Evolutionary conservation across 1,284 basidiomycete species (phyloP), one percentile per base, ranked within the genome.

Genomic region (Pisolithus thermaeus): DNA sequence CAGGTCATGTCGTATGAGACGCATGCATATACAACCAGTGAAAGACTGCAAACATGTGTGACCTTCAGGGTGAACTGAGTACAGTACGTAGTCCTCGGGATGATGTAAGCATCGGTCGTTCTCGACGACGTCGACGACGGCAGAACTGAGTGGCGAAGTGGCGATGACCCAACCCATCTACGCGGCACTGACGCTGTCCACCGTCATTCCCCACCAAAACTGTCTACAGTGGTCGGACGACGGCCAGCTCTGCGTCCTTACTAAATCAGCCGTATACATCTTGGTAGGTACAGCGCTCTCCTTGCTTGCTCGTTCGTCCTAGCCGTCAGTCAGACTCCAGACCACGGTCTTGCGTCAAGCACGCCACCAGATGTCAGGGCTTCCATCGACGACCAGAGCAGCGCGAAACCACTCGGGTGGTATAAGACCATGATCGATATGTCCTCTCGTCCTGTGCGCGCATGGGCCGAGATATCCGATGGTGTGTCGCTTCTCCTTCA

Each of bases 191-290:
- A 77, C 65, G 52, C 67, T 87, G 37, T 77, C 83, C 25, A 77
- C 79, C 6, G 77, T 79, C 46, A 75, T 80, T 11, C 72, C 79
- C 7, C 70, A 74, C 42, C 81, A 65, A 32, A 74, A 71, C 9
- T 77, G 76, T 59, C 61, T 90, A 7, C 83, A 87, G 63, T 88
- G 85, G 83, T 81, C 84, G 11, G 74, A 74, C 20, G 87, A 90
- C 53, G 87, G 87, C 0, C 88, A 90, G 60, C 68, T 80, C 0
- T 73, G 78, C 47, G 75, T 90, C 50, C 64, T 78, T 30, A 84
- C 83, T 1, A 84, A 83, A 62, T 73, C 73, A 30, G 79, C 79
- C 0, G 74, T 86, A 3, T 79, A 86, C 60, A 80, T 90, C 39
- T 62, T 90, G 70, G 87, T 89, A 64, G 56, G 73, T 51, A 50